phyloP scores from a whole-genome alignment of 1,284 basidiomycete species.

The Tremellales sp. region DNA sequence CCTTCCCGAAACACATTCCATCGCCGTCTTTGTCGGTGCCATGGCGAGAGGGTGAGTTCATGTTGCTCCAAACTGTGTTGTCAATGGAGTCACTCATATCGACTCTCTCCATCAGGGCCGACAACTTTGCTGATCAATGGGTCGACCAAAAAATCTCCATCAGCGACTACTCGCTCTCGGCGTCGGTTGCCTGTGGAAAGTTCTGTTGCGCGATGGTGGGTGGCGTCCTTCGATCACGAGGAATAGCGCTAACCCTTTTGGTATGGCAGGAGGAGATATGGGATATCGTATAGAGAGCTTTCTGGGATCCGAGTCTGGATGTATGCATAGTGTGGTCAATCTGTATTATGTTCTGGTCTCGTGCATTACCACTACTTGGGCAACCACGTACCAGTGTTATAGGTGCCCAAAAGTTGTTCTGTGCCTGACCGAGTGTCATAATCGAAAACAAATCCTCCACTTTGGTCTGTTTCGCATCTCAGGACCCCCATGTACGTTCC shows the following conservation, averaged over 20 bases:
- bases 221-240: not conserved
- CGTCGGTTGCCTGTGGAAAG: conserved; percentile 89
- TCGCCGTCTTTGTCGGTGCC: conserved; percentile 95
- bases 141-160: conserved; percentile 98
- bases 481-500: not conserved
- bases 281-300: conserved; percentile 54
- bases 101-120: conserved; percentile 53
- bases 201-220: conserved; percentile 63
- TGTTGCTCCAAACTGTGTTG: not conserved
- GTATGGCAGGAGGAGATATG: conserved; percentile 55
- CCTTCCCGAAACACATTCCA: conserved; percentile 77
- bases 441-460: not conserved
- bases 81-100: not conserved
- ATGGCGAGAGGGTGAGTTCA: conserved; percentile 75
- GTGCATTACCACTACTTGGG: not conserved
- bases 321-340: not conserved
- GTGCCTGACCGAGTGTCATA: not conserved
- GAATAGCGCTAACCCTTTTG: not conserved
- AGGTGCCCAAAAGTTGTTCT: not conserved
- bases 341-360: not conserved
- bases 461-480: not conserved
- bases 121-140: conserved; percentile 92
- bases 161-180: conserved; percentile 89
- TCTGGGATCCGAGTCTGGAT: not conserved
- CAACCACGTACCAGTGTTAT: not conserved